Evolutionary conservation across 768 basidiomycete species (phyloP), one percentile per base, ranked within the genome.

Genomic region (Dioszegia hungarica): DNA sequence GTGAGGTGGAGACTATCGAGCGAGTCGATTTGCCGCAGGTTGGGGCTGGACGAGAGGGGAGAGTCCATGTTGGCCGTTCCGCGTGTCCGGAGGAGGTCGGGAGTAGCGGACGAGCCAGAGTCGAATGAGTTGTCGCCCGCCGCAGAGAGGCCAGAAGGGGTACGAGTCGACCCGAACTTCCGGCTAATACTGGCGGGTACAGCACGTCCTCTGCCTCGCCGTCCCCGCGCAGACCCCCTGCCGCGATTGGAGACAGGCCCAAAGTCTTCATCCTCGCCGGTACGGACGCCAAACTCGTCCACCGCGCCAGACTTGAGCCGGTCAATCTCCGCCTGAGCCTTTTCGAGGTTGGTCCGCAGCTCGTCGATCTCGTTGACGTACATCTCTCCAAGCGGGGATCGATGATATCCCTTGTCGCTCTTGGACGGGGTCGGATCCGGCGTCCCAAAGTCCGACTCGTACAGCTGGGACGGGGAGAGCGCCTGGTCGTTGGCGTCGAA

Each of bases 381-480:
- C 63, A 74, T 64, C 10, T 71, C 67, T 11, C 65, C 70, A 5
- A 76, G 69, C 6, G 73, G 75, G 22, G 71, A 67, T 25, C 65
- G 57, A 22, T 62, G 57, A 54, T 52, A 63, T 4, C 54, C 47
- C 33, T 62, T 48, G 14, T 61, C 57, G 15, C 55, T 57, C 47
- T 68, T 74, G 29, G 63, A 66, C 3, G 74, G 73, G 0, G 73
- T 75, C 4, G 62, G 58, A 28, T 70, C 62, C 12, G 72, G 72
- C 12, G 74, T 73, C 20, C 74, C 73, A 29, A 73, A 74, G 61
- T 77, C 73, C 49, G 73, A 72, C 55, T 63, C 55, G 57, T 72
- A 75, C 3, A 70, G 54, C 20, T 64, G 62, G 31, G 59, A 60
- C 1, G 75, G 75, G 15, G 70, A 72, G 10, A 71, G 64, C 19